These are phyloP conservation scores for Salvia sclarea DNA, from an alignment of 305 asterid species.

Conservation along the genomic window DNA sequence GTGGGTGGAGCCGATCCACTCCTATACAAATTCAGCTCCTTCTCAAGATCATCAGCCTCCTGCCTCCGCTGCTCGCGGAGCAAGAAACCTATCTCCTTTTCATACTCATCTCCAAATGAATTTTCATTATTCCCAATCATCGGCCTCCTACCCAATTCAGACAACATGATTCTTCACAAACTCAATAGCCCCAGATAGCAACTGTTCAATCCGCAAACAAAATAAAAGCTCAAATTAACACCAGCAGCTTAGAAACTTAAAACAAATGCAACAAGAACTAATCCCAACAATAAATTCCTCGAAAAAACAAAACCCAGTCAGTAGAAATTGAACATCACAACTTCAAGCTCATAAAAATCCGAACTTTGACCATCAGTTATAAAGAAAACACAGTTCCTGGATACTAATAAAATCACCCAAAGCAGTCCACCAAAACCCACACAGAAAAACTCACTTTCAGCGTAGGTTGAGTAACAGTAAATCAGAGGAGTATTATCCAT, in stretches of 20 bases:
- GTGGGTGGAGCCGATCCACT: slow-evolving; percentile 99
- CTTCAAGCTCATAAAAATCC: slow-evolving; percentile 36
- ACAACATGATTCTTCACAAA: slow-evolving; percentile 57
- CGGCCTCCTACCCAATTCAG: slow-evolving; percentile 83
- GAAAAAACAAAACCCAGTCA: slow-evolving; percentile 30
- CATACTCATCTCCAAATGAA: slow-evolving; percentile 88
- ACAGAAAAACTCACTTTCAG: slow-evolving; percentile 30
- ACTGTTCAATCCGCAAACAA: slow-evolving; percentile 38
- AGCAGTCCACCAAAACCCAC: slow-evolving; percentile 36
- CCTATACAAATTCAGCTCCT: slow-evolving; percentile 90
- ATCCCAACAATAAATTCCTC: slow-evolving; percentile 1
- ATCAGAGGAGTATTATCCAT: slow-evolving; percentile 26
- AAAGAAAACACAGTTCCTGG: slow-evolving; percentile 17
- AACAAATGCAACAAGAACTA: slow-evolving; percentile 25
- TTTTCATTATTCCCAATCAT: slow-evolving; percentile 71
- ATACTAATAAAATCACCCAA: slow-evolving; percentile 28
- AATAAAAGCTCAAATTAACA: slow-evolving; percentile 7
- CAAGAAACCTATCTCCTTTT: slow-evolving; percentile 75
- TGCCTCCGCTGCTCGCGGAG: slow-evolving; percentile 77
- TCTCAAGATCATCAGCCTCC: slow-evolving; percentile 81
- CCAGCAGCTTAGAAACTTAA: slow-evolving; percentile 33
- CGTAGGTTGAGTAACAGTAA: slow-evolving; percentile 29
- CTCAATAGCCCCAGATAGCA: slow-evolving; percentile 14
- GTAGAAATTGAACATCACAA: slow-evolving; percentile 30
- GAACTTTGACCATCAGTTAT: slow-evolving; percentile 35